These are phyloP conservation scores for Orbilia ellipsospora DNA, from an alignment of 2,329 filamentous ascomycete genomes.

Conservation along the genomic window DNA sequence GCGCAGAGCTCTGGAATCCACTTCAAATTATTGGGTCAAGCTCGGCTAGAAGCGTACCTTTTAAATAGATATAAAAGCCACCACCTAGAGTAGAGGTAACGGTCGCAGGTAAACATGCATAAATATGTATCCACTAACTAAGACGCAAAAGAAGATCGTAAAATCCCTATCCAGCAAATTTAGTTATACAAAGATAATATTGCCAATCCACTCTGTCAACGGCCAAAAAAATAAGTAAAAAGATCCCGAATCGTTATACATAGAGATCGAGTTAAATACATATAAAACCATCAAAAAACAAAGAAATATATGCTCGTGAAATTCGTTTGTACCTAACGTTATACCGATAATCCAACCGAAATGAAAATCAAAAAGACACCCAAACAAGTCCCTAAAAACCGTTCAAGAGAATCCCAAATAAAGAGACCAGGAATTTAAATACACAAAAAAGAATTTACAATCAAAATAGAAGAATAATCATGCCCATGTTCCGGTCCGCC, in stretches of 20 bases:
- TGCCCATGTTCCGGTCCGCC: conserved; percentile 49
- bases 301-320: background rate
- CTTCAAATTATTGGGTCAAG: too few species aligned
- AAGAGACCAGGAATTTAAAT: background rate
- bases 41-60: too few species aligned
- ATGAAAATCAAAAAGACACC: background rate
- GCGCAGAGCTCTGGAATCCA: too few species aligned
- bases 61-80: too few species aligned
- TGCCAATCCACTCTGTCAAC: background rate
- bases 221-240: conserved; percentile 4
- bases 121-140: too few species aligned
- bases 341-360: background rate
- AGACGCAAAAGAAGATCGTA: too few species aligned
- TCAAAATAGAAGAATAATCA: conserved; percentile 7
- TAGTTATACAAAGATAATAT: background rate
- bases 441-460: too few species aligned
- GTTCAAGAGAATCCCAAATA: conserved; percentile 13
- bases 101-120: too few species aligned
- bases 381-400: background rate
- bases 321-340: conserved; percentile 9
- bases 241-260: background rate
- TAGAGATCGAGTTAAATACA: background rate
- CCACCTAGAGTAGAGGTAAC: too few species aligned
- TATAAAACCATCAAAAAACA: background rate
- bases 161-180: too few species aligned